phyloP scores from a whole-genome alignment of 2,329 filamentous ascomycete genomes.

The Lachnellula arida region DNA sequence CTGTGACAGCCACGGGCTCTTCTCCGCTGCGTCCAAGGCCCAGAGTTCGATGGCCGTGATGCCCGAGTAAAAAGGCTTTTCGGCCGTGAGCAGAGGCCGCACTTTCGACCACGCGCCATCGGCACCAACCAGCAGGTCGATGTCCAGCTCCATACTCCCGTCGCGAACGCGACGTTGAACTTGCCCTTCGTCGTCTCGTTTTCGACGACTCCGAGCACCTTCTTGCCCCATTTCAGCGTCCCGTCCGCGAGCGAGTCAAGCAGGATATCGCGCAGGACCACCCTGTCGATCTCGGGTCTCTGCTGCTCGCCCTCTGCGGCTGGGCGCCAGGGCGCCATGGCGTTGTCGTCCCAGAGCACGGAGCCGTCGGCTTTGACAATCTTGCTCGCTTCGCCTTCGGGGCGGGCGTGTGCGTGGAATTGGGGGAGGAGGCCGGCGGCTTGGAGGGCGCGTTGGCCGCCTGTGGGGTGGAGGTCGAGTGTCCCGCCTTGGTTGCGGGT shows the following conservation, averaged over 20 bases:
- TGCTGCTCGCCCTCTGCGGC: background rate
- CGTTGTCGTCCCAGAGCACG: background rate
- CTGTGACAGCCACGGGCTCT: constrained; percentile 34
- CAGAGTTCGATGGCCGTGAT: constrained; percentile 18
- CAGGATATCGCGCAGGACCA: constrained; percentile 34
- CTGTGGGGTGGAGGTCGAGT: background rate
- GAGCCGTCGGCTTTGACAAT: background rate
- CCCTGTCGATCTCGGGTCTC: constrained; percentile 38
- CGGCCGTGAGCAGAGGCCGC: constrained; percentile 29
- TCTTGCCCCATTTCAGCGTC: constrained; percentile 37
- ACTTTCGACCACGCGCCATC: constrained; percentile 40
- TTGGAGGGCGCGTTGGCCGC: background rate
- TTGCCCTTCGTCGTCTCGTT: constrained; percentile 3
- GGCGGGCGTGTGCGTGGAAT: background rate
- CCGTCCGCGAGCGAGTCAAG: constrained; percentile 29
- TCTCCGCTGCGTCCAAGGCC: constrained; percentile 28
- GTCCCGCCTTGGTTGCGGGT: background rate
- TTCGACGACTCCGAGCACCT: constrained; percentile 27
- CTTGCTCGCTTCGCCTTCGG: background rate
- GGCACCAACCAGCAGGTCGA: constrained; percentile 38
- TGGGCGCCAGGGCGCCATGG: background rate
- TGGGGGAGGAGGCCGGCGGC: background rate
- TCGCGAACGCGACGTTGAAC: constrained; percentile 16
- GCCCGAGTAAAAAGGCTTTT: constrained; percentile 37
- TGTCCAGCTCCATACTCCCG: constrained; percentile 15